Percentiles rank a stretch among this genome's conserved stretches.
phyloP scores from a whole-genome alignment of 768 basidiomycete genomes.

The Lactarius vividus region DNA sequence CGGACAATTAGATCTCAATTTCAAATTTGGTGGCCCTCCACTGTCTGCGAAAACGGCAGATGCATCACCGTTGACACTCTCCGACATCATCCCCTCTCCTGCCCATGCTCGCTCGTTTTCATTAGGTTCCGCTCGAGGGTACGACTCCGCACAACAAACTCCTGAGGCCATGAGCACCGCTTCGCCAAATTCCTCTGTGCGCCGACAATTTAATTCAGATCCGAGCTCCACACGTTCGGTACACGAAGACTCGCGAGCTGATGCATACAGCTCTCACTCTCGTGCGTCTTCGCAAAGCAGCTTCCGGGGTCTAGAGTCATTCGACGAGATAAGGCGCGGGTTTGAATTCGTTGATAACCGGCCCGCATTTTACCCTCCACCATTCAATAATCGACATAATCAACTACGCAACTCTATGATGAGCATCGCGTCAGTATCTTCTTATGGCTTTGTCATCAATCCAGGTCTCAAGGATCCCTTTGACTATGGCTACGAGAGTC shows the following conservation, averaged over 20 bases:
- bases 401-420: conserved; percentile 61
- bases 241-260: conserved; percentile 30
- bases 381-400: conserved; percentile 36
- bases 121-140: conserved; percentile 39
- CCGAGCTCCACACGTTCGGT: conserved; percentile 39
- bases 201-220: conserved; percentile 44
- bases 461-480: conserved; percentile 68
- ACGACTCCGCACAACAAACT: conserved; percentile 34
- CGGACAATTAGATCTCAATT: conserved; percentile 66
- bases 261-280: conserved; percentile 33
- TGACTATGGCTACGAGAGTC: conserved; percentile 55
- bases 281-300: conserved; percentile 52
- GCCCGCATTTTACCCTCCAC: conserved; percentile 59
- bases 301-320: conserved; percentile 71
- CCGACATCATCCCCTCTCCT: conserved; percentile 73
- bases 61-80: conserved; percentile 52
- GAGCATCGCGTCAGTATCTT: conserved; percentile 78
- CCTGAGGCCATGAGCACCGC: conserved; percentile 30
- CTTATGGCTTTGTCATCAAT: conserved; percentile 67
- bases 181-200: conserved; percentile 35
- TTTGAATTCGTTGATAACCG: conserved; percentile 69
- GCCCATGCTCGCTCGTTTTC: conserved; percentile 51
- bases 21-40: conserved; percentile 67
- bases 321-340: conserved; percentile 73
- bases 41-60: conserved; percentile 22